Base-by-base conservation (phyloP, 805 yeast genomes). In the Hanseniaspora meyeri region DNA sequence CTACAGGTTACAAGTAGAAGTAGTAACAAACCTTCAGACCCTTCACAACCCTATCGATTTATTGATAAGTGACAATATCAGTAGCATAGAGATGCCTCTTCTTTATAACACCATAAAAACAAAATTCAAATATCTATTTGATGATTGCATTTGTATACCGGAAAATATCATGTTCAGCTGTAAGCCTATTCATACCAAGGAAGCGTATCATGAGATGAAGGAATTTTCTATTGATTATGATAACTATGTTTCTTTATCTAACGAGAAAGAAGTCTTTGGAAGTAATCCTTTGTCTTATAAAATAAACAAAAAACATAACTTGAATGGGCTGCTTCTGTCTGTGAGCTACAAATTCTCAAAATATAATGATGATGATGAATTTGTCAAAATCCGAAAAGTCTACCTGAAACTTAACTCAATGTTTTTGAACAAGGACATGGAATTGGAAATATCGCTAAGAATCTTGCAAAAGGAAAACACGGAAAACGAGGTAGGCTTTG, bases 221-320 rank as follows among this genome's bases (percentile, higher is more conserved):
- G n/a, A 11, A 10, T 16, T 53, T 4, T 7, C 34, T n/a, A 9
- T 31, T 8, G 42, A 47, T 12, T 19, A 53, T 19, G 24, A 14
- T 10, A n/a, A 37, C 11, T 53, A 53, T 17, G 16, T 52, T 17
- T 52, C 57, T 5, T 31, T 53, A 53, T 24, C 51, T 3, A 53
- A 37, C 12, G 57, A 53, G 12, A 53, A 53, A 29, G 49, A 43
- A 4, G n/a, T 29, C 4, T 19, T n/a, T 24, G 31, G 42, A 6
- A 20, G 34, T 5, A 16, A 20, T 7, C 20, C 40, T 2, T 29
- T 53, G 17, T 39, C 48, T 2, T 53, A 36, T 24, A 53, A 53
- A 32, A 46, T 46, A 3, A 53, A 38, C 29, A 53, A 53, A 20
- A 53, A 53, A 32, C 57, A 53, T 5, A 42, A 36, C 12, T 32